Conservation (phyloP, 208 protist genomes). For the Crithidia expoeki region DNA sequence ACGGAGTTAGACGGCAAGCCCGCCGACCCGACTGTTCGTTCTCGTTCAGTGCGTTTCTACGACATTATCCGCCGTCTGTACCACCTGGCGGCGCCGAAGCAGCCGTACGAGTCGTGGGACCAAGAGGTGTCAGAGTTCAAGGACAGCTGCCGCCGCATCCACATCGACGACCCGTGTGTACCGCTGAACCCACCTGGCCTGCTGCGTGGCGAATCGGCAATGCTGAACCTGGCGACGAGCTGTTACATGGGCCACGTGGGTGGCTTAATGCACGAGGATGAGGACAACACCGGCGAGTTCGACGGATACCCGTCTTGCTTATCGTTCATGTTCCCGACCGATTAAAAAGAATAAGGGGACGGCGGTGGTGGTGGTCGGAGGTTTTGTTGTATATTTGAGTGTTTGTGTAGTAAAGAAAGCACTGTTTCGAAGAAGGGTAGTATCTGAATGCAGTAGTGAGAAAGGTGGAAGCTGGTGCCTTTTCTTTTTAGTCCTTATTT, state of each 20-base stretch:
- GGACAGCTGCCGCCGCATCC: conserved; percentile 70
- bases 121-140: conserved; percentile 76
- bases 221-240: conserved; percentile 61
- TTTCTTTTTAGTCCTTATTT: neutral
- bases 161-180: conserved; percentile 37
- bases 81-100: conserved; percentile 51
- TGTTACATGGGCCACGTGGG: conserved; percentile 44
- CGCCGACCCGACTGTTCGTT: conserved; percentile 2
- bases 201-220: conserved; percentile 27
- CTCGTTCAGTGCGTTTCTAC: conserved; percentile 52
- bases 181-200: conserved; percentile 29
- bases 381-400: too few species aligned
- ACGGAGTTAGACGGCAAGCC: conserved; percentile 6
- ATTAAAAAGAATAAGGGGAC: conserved; percentile 3
- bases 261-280: conserved; percentile 19
- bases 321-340: conserved; percentile 46
- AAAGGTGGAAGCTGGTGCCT: neutral
- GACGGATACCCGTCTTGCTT: conserved; percentile 36
- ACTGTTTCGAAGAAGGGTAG: neutral
- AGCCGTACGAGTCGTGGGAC: conserved; percentile 57
- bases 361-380: too few species aligned
- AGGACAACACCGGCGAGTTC: conserved; percentile 26
- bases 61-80: conserved; percentile 63
- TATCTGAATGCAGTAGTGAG: too few species aligned
- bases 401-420: neutral